A percentile compares a stretch with the other conserved stretches of the same genome.
These are phyloP conservation scores for Ogataea trehaloabstinens DNA, from an alignment of 805 yeast genomes.

Conservation along the genomic window DNA sequence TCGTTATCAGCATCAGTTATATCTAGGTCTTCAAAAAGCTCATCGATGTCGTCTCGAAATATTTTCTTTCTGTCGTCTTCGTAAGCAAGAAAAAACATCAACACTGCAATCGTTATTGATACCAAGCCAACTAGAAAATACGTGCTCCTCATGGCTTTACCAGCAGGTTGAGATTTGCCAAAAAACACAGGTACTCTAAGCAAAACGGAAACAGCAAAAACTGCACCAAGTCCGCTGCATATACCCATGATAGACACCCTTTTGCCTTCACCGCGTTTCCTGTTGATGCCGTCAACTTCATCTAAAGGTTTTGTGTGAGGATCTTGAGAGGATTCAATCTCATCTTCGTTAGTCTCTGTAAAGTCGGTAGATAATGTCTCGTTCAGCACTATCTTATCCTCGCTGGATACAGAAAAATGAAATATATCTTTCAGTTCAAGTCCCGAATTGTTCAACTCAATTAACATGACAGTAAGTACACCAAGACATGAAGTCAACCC, in stretches of 20 bases:
- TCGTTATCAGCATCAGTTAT: conserved; percentile 27
- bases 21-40: conserved; percentile 31
- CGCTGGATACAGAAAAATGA: conserved; percentile 7
- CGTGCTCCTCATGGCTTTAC: conserved; percentile 43
- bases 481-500: conserved; percentile 54
- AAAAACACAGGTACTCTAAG: conserved; percentile 56
- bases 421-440: conserved; percentile 32
- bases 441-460: conserved; percentile 45
- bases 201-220: conserved; percentile 54
- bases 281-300: conserved; percentile 20
- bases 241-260: conserved; percentile 61
- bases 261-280: conserved; percentile 45
- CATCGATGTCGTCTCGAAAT: conserved; percentile 30
- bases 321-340: conserved; percentile 13
- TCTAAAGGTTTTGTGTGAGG: conserved; percentile 10
- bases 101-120: conserved; percentile 37
- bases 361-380: conserved; percentile 4
- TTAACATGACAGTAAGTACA: conserved; percentile 46
- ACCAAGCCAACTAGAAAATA: conserved; percentile 47
- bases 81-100: conserved; percentile 45
- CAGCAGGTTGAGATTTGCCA: conserved; percentile 39
- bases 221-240: conserved; percentile 65
- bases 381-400: conserved; percentile 1
- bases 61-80: conserved; percentile 37
- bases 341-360: conserved; percentile 6